Evolutionary conservation across 805 yeast genomes (phyloP).

Genomic region (Candida ponderosae): DNA sequence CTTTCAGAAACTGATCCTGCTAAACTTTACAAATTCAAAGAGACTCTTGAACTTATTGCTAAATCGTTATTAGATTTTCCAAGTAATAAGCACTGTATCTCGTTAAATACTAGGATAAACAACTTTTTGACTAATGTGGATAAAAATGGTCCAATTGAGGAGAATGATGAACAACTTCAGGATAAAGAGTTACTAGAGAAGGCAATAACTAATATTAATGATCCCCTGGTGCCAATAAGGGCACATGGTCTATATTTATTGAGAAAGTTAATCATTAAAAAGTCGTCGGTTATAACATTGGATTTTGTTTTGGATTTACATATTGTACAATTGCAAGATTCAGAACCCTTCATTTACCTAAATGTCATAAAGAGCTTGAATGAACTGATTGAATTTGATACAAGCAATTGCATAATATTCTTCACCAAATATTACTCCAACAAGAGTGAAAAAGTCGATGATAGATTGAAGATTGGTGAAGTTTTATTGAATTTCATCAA

Average conservation of each 20-base stretch:
- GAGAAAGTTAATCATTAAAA: constrained; percentile 41
- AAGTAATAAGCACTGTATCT: constrained; percentile 8
- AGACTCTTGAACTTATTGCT: constrained; percentile 23
- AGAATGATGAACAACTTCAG: constrained; percentile 6
- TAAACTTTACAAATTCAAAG: constrained; percentile 12
- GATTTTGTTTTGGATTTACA: constrained; percentile 56
- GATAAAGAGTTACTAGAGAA: constrained; percentile 38
- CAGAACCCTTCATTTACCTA: constrained; percentile 82
- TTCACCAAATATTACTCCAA: constrained; percentile 32
- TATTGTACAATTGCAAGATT: constrained; percentile 56
- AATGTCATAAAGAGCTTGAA: constrained; percentile 78
- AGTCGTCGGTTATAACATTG: constrained; percentile 42
- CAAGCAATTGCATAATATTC: constrained; percentile 26
- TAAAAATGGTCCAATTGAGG: constrained; percentile 1
- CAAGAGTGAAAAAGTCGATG: constrained; percentile 41
- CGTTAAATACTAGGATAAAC: constrained; percentile 11
- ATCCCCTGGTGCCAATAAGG: constrained; percentile 73
- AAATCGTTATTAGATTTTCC: constrained; percentile 8
- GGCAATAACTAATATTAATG: constrained; percentile 64
- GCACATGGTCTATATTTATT: constrained; percentile 77
- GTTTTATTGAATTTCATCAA: constrained; percentile 57
- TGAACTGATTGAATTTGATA: constrained; percentile 41
- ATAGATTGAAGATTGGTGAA: constrained; percentile 76
- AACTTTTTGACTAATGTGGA: constrained; percentile 6
- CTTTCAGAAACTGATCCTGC: constrained; percentile 20